phyloP scores from a whole-genome alignment of 2,329 filamentous ascomycete genomes.

The Mycosphaerella arachidis region DNA sequence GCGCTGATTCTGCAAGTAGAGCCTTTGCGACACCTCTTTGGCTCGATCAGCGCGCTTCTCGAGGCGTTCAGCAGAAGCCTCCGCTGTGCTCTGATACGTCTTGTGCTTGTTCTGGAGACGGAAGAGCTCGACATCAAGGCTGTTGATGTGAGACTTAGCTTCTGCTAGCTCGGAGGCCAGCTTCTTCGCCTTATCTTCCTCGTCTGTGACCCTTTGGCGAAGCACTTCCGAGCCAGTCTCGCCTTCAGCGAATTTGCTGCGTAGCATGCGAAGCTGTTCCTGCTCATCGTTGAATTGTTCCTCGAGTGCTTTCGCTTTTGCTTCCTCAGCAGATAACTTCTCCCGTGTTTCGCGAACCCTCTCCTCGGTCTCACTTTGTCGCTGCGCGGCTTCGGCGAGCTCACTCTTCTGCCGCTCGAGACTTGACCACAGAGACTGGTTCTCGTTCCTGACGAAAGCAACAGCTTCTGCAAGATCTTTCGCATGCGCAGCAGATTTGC shows the following conservation, averaged over 20 bases:
- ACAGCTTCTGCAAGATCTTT: constrained; percentile 45
- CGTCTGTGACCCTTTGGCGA: constrained; percentile 68
- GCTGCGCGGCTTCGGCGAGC: constrained; percentile 25
- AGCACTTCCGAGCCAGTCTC: constrained; percentile 78
- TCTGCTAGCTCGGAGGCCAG: constrained; percentile 68
- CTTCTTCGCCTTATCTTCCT: constrained; percentile 65
- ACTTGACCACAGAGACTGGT: constrained; percentile 38
- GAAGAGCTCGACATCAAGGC: constrained; percentile 70
- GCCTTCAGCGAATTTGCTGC: constrained; percentile 70
- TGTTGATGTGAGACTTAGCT: constrained; percentile 69
- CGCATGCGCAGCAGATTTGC: constrained; percentile 40
- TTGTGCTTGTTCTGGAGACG: constrained; percentile 63
- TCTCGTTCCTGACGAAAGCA: constrained; percentile 45
- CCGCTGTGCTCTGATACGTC: constrained; percentile 45
- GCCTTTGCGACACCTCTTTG: constrained; percentile 76
- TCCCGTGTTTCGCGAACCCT: constrained; percentile 37
- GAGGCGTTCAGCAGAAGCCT: constrained; percentile 53
- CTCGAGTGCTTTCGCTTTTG: constrained; percentile 44
- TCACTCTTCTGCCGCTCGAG: constrained; percentile 39
- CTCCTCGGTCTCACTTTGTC: constrained; percentile 36
- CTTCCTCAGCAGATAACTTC: constrained; percentile 46
- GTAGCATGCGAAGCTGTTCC: constrained; percentile 63
- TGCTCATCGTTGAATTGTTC: constrained; percentile 61
- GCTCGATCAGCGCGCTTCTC: constrained; percentile 67
- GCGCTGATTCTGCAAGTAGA: constrained; percentile 80